A percentile compares a stretch with the other conserved stretches of the same genome.
Evolutionary conservation across 768 basidiomycete genomes (phyloP).

Genomic region (Rhizopogon vesiculosus): DNA sequence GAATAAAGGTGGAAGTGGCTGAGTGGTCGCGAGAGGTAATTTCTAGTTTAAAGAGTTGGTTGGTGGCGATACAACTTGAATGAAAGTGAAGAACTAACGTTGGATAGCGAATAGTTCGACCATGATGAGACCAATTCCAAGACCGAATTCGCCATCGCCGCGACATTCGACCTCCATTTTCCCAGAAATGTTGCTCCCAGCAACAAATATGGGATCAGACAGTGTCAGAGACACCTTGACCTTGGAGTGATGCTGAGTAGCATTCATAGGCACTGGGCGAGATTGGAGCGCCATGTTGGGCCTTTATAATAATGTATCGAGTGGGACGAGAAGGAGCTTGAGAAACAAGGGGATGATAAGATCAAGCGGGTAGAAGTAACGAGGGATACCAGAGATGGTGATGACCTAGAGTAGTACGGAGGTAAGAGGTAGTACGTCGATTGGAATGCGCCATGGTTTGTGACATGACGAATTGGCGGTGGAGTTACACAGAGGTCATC

Average conservation of each 20-base stretch:
- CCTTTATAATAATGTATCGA: not conserved
- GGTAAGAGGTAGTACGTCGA: constrained; percentile 3
- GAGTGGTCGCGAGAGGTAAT: constrained; percentile 75
- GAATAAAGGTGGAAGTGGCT: constrained; percentile 74
- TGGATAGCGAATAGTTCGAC: constrained; percentile 73
- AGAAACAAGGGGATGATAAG: not conserved
- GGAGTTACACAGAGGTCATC: constrained; percentile 15
- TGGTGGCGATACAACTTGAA: not conserved
- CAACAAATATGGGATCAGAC: constrained; percentile 56
- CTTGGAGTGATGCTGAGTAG: constrained; percentile 73
- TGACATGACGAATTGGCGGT: not conserved
- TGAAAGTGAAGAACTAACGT: constrained; percentile 35
- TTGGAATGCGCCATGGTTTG: constrained; percentile 10
- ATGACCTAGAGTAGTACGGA: not conserved
- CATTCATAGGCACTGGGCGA: constrained; percentile 70
- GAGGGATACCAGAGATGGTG: constrained; percentile 6
- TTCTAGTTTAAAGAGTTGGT: constrained; percentile 37
- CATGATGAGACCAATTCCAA: constrained; percentile 73
- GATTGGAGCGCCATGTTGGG: constrained; percentile 27
- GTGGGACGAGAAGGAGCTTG: not conserved
- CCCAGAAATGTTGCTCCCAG: constrained; percentile 63
- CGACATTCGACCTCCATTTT: constrained; percentile 80
- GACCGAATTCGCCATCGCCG: constrained; percentile 55
- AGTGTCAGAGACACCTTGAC: constrained; percentile 64
- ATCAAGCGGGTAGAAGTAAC: constrained; percentile 6